Evolutionary conservation across 2,329 filamentous ascomycete genomes (phyloP).

Genomic region (Tolypocladium ovalisporum): DNA sequence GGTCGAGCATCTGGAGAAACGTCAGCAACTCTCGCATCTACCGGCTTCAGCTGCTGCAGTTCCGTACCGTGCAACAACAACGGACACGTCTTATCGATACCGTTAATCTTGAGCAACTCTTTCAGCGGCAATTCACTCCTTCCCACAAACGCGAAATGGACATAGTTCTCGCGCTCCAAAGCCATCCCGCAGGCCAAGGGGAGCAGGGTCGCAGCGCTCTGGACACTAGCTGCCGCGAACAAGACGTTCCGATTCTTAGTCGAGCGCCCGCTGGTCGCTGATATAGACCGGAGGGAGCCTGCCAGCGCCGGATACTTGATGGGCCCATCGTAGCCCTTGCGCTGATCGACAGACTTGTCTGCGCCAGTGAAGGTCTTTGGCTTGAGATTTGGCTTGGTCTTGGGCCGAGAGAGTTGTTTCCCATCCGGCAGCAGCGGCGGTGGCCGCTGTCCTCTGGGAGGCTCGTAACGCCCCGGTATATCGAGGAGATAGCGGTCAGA

Average conservation of each 20-base stretch:
- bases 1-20: conserved; percentile 56
- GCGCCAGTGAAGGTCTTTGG: conserved; percentile 9
- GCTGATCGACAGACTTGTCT: conserved; percentile 13
- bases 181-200: conserved; percentile 86
- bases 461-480: background rate
- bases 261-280: conserved; percentile 39
- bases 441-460: background rate
- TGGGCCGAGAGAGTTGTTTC: background rate
- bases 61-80: conserved; percentile 46
- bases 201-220: conserved; percentile 61
- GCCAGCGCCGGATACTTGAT: conserved; percentile 59
- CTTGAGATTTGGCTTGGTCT: conserved; percentile 1
- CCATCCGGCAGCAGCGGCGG: background rate
- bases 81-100: conserved; percentile 59
- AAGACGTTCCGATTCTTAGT: conserved; percentile 58
- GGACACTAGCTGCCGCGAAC: conserved; percentile 66
- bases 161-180: conserved; percentile 52
- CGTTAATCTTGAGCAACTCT: conserved; percentile 66
- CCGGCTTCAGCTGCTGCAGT: no score
- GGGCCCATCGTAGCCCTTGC: conserved; percentile 50
- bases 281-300: conserved; percentile 48
- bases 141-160: conserved; percentile 75
- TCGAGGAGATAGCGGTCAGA: background rate
- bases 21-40: conserved; percentile 6
- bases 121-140: conserved; percentile 58